These are phyloP conservation scores for Verticillium isaacii DNA, from an alignment of 2,329 filamentous ascomycete species.

Conservation along the genomic window DNA sequence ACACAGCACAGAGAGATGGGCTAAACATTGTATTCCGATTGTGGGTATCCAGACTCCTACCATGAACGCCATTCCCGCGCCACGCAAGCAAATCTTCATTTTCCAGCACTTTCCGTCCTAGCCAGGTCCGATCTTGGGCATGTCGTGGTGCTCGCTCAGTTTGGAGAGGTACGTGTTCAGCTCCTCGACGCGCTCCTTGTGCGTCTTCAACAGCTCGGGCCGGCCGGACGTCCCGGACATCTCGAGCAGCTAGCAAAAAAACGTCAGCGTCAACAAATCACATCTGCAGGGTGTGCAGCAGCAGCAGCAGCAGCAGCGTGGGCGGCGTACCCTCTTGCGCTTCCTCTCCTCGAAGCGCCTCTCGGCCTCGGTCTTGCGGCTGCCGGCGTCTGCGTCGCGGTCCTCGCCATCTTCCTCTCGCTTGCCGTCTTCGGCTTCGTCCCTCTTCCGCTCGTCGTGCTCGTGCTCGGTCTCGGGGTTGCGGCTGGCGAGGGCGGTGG, in stretches of 20 bases:
- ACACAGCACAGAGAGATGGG: background rate
- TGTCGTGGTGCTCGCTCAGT: slow-evolving; percentile 96
- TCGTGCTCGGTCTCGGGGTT: slow-evolving; percentile 17
- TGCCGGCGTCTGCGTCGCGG: slow-evolving; percentile 23
- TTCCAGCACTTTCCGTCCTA: slow-evolving; percentile 19
- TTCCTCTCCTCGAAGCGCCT: slow-evolving; percentile 73
- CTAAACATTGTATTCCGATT: background rate
- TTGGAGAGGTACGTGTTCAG: slow-evolving; percentile 89
- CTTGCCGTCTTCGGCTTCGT: slow-evolving; percentile 18
- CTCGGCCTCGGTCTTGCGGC: slow-evolving; percentile 79
- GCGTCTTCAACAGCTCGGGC: slow-evolving; percentile 86
- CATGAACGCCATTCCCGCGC: slow-evolving; percentile 6
- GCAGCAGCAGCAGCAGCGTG: background rate
- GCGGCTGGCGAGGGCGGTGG: slow-evolving; percentile 39
- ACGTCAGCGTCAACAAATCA: background rate
- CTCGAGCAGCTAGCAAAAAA: slow-evolving; percentile 63
- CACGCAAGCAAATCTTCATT: background rate
- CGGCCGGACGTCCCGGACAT: slow-evolving; percentile 57
- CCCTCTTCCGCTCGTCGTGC: slow-evolving; percentile 16
- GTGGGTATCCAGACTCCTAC: slow-evolving; percentile 17
- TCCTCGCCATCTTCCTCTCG: slow-evolving; percentile 23
- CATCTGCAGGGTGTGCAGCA: no score
- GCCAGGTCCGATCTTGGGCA: slow-evolving; percentile 66
- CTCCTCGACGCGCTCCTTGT: slow-evolving; percentile 95
- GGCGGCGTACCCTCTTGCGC: slow-evolving; percentile 65